Base-by-base conservation (phyloP, 306 rosid genomes). In the Alnus rubra region DNA sequence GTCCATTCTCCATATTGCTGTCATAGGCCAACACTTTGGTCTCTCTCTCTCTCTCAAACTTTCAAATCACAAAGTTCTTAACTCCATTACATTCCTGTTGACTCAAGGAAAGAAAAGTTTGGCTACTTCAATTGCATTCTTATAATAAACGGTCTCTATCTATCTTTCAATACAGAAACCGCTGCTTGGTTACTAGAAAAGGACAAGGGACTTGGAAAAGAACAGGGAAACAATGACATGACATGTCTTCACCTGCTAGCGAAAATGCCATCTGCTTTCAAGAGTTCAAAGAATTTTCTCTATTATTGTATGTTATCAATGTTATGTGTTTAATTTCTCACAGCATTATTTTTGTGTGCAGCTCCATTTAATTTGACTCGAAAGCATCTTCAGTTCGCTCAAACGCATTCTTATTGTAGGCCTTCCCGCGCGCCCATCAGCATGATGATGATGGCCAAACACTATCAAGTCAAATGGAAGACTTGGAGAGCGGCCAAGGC, bases 231-330 rank as follows among this genome's bases (percentile, higher is more conserved):
- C n/a, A n/a, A n/a, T n/a, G n/a, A n/a, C n/a, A n/a, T n/a, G n/a
- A n/a, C n/a, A n/a, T n/a, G n/a, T n/a, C n/a, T n/a, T n/a, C n/a
- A n/a, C n/a, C 30, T 65, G 12, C 71, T 67, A 8, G 71, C 71
- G 3, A 67, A 39, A 67, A 67, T 67, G 71, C 30, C 31, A 67
- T 67, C 51, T 67, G 49, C n/a, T n/a, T n/a, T n/a, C n/a, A n/a
- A n/a, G n/a, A n/a, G n/a, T n/a, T n/a, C n/a, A n/a, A n/a, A n/a
- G n/a, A n/a, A n/a, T n/a, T n/a, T n/a, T n/a, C n/a, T 67, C 50
- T 8, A 18, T 37, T 15, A 1, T 67, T 67, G 50, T 67, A 39
- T 42, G 50, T n/a, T n/a, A n/a, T n/a, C n/a, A n/a, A n/a, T n/a
- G n/a, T n/a, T n/a, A n/a, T n/a, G n/a, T n/a, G n/a, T n/a, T n/a